Evolutionary conservation across 345 rosid genomes (phyloP), one percentile per base, ranked within the genome.

Genomic region (Hypericum perforatum): DNA sequence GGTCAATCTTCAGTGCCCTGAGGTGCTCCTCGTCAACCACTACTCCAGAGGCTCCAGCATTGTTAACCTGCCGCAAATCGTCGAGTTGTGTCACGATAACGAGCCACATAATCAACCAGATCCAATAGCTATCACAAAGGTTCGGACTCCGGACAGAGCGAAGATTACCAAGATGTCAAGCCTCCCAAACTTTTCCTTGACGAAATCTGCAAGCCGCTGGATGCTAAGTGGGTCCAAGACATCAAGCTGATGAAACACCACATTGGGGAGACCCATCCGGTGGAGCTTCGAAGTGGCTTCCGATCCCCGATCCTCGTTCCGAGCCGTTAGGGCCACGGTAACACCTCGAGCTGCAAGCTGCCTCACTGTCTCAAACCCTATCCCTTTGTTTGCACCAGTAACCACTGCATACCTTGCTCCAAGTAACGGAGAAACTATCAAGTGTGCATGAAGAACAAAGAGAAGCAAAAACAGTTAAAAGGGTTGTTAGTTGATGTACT

Each of bases 241-340:
- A 64, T 79, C 79, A 51, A 76, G 85, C 44, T 71, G 79, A 54
- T 76, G 81, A 63, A 76, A 79, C 39, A 73, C 41, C 5, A 76
- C 74, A 58, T 62, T 69, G 0, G 60, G 15, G 8, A 76, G 65
- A n/a, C 77, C 76, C 59, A 62, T 16, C 2, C 51, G 41, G 37
- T 69, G 77, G 41, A 79, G 77, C 58, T 7, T 41, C 0, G 57
- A 54, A 0, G 64, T 57, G 5, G 81, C 85, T 14, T 64, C 71
- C 49, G 41, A 16, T 41, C 85, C 81, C 39, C 79, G 58, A 55
- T 45, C 47, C 51, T 61, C 72, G 63, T 76, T 62, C 70, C 79
- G 69, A 4, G 79, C 81, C 1, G 81, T 71, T 29, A 79, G 56
- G 14, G 76, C 62, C 37, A 79, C 79, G 5, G 62, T 74, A 40